Percentiles rank a stretch among this genome's conserved stretches.
Evolutionary conservation across 2,329 filamentous ascomycete species (phyloP).

Genomic region (Paradendryphiella salina): DNA sequence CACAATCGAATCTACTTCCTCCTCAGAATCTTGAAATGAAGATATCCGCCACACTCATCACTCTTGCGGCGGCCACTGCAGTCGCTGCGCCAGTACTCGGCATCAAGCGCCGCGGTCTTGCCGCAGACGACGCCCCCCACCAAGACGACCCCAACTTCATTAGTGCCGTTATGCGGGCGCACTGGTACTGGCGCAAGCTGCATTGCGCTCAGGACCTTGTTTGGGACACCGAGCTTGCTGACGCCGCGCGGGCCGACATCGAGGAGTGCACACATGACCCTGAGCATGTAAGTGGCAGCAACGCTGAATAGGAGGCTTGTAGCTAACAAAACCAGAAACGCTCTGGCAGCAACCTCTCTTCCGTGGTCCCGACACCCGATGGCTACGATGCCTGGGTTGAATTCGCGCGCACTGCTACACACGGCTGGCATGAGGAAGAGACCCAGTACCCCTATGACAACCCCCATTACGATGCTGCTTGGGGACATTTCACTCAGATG

Average conservation of each 20-base stretch:
- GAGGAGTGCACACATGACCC: slow-evolving; percentile 30
- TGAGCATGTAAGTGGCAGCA: slow-evolving; percentile 31
- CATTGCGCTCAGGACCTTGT: slow-evolving; percentile 44
- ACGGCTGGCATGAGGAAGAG: slow-evolving; percentile 46
- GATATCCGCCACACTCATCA: slow-evolving; percentile 22
- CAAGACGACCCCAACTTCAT: slow-evolving; percentile 39
- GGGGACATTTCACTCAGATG: slow-evolving; percentile 47
- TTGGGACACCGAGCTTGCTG: slow-evolving; percentile 38
- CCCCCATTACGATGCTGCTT: slow-evolving; percentile 33
- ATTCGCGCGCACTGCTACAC: slow-evolving; percentile 33
- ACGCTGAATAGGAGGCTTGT: not conserved
- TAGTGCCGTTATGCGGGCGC: slow-evolving; percentile 39
- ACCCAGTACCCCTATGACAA: slow-evolving; percentile 41
- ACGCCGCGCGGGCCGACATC: slow-evolving; percentile 32
- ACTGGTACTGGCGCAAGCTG: slow-evolving; percentile 44
- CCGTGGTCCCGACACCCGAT: slow-evolving; percentile 26
- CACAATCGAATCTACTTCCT: not conserved
- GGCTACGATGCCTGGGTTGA: slow-evolving; percentile 36
- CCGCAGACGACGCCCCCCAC: slow-evolving; percentile 28
- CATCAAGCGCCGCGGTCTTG: slow-evolving; percentile 21
- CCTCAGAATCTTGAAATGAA: slow-evolving; percentile 31
- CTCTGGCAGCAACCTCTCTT: slow-evolving; percentile 42
- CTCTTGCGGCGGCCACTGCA: slow-evolving; percentile 27
- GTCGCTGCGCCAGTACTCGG: slow-evolving; percentile 28
- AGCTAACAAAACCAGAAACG: slow-evolving; percentile 30